Conservation (phyloP, 2,329 filamentous ascomycete species). For the Exophiala xenobiotica region DNA sequence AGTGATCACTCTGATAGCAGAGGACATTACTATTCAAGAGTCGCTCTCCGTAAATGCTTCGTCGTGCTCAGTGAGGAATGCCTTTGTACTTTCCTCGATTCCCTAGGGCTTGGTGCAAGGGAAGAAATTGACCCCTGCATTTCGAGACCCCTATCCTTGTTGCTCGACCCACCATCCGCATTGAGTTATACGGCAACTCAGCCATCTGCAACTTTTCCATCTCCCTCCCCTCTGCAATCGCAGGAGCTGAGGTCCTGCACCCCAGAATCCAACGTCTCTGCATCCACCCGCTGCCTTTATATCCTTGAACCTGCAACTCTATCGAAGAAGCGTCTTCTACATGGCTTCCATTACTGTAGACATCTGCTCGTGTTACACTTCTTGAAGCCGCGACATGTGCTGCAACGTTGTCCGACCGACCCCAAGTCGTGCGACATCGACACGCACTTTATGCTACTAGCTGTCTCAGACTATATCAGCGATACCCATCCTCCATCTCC, state of each 20-base stretch:
- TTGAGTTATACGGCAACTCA: background rate
- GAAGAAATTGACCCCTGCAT: background rate
- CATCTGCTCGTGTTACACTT: background rate
- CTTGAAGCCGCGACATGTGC: constrained; percentile 16
- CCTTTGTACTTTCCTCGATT: background rate
- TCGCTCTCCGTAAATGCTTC: no score
- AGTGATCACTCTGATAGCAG: no score
- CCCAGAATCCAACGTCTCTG: background rate
- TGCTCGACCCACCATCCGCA: background rate
- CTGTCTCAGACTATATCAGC: constrained; percentile 17
- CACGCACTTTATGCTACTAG: constrained; percentile 11
- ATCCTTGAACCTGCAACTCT: constrained; percentile 1
- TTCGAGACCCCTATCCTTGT: background rate
- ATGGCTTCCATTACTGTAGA: background rate
- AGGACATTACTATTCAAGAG: no score
- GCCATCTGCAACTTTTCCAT: background rate
- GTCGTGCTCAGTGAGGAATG: background rate
- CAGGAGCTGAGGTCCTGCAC: background rate
- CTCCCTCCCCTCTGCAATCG: background rate
- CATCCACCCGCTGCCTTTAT: background rate
- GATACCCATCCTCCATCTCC: background rate
- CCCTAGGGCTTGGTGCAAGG: background rate
- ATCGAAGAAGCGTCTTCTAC: background rate
- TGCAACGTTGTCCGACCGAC: constrained; percentile 8
- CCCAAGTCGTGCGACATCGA: constrained; percentile 24